Percentiles rank a stretch among this genome's conserved stretches.
phyloP scores from a whole-genome alignment of 305 asterid genomes.

The Caryopteris hybrid region DNA sequence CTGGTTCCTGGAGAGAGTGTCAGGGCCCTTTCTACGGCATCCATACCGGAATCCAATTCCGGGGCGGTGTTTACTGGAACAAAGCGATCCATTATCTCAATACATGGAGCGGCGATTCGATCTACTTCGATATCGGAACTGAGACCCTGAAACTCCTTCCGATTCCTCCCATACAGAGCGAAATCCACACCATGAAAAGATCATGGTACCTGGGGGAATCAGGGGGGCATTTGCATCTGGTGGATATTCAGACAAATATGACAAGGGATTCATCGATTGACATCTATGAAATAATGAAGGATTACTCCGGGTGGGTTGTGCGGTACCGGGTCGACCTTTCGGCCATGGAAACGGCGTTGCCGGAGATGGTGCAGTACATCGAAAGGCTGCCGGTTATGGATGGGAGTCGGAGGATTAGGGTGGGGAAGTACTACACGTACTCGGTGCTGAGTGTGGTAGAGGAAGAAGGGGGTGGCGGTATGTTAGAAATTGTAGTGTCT shows the following conservation, averaged over 20 bases:
- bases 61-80: slow-evolving; percentile 11
- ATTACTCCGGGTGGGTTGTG: slow-evolving; percentile 11
- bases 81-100: slow-evolving; percentile 13
- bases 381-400: neutral
- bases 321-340: neutral
- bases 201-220: slow-evolving; percentile 10
- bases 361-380: neutral
- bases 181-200: neutral
- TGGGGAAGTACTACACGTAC: neutral
- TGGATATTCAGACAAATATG: slow-evolving; percentile 7
- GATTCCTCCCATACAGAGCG: slow-evolving; percentile 11
- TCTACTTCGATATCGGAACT: slow-evolving; percentile 1
- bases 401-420: neutral
- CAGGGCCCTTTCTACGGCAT: neutral
- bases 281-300: neutral
- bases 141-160: neutral
- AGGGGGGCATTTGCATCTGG: slow-evolving; percentile 14
- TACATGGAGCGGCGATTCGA: neutral
- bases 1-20: neutral
- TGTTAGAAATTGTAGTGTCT: slow-evolving; percentile 8
- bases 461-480: neutral
- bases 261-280: neutral
- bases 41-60: neutral
- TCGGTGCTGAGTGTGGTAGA: slow-evolving; percentile 4
- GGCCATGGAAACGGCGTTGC: neutral